Percentiles rank a stretch among this genome's conserved stretches.
phyloP scores from a whole-genome alignment of 805 yeast species.

The Candida pseudoglaebosa region DNA sequence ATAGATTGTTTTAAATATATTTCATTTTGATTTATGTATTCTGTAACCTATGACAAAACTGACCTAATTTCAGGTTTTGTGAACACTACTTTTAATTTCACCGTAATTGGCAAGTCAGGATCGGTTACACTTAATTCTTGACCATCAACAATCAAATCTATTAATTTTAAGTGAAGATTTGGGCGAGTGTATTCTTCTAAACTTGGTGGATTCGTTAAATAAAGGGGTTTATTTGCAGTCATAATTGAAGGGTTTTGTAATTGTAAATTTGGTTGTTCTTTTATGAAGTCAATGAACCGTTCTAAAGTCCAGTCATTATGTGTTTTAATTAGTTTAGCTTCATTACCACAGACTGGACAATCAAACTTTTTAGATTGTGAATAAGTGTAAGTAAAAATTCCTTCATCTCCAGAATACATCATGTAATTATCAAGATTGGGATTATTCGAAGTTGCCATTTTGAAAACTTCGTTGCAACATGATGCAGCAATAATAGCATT shows the following conservation, averaged over 20 bases:
- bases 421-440: conserved; percentile 71
- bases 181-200: conserved; percentile 43
- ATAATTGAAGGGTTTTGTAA: conserved; percentile 45
- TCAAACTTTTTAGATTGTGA: conserved; percentile 53
- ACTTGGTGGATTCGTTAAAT: conserved; percentile 44
- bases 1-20: background rate
- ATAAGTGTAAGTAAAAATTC: conserved; percentile 72
- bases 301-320: conserved; percentile 33
- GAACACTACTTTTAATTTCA: conserved; percentile 21
- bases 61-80: conserved; percentile 17
- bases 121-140: conserved; percentile 56
- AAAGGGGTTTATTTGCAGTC: conserved; percentile 36
- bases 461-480: conserved; percentile 82
- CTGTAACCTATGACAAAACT: background rate
- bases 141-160: conserved; percentile 33
- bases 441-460: conserved; percentile 65
- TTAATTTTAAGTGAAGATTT: conserved; percentile 35
- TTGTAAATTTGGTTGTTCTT: conserved; percentile 25
- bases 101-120: conserved; percentile 45
- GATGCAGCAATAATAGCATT: conserved; percentile 89
- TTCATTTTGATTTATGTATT: background rate
- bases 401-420: conserved; percentile 83
- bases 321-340: conserved; percentile 21
- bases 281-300: conserved; percentile 41
- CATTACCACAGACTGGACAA: conserved; percentile 75